Evolutionary conservation across 164 flowering plant genomes (phyloP).

Genomic region (Sedum album): DNA sequence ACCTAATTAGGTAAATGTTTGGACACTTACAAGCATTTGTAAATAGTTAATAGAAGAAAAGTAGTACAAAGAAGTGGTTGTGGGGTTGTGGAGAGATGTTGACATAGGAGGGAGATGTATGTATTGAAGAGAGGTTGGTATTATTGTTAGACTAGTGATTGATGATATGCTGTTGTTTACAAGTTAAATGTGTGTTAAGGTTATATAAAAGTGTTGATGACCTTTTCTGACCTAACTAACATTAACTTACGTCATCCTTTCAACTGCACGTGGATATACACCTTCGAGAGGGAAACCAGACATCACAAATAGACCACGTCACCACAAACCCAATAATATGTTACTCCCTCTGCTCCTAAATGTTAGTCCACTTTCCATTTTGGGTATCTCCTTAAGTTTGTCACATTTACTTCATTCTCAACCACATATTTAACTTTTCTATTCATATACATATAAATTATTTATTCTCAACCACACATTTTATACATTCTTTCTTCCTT

Average conservation of each 20-base stretch:
- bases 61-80: neutral
- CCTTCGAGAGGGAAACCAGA: neutral
- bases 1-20: neutral
- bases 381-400: too few species aligned
- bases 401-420: too few species aligned
- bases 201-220: neutral
- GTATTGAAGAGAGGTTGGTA: constrained; percentile 3
- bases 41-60: neutral
- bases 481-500: too few species aligned
- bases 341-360: too few species aligned
- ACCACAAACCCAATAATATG: too few species aligned
- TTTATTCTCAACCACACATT: too few species aligned
- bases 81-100: constrained; percentile 7
- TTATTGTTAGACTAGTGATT: constrained; percentile 6
- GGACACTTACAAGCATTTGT: neutral
- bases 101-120: neutral
- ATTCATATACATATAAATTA: too few species aligned
- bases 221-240: constrained; percentile 7
- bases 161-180: constrained; percentile 4
- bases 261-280: constrained; percentile 2
- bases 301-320: neutral
- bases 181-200: neutral
- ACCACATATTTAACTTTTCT: too few species aligned
- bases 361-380: too few species aligned
- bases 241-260: constrained; percentile 1